A percentile compares a stretch with the other conserved stretches of the same genome.
Evolutionary conservation across 2,329 filamentous ascomycete species (phyloP).

Genomic region (Ampelomyces quisqualis): DNA sequence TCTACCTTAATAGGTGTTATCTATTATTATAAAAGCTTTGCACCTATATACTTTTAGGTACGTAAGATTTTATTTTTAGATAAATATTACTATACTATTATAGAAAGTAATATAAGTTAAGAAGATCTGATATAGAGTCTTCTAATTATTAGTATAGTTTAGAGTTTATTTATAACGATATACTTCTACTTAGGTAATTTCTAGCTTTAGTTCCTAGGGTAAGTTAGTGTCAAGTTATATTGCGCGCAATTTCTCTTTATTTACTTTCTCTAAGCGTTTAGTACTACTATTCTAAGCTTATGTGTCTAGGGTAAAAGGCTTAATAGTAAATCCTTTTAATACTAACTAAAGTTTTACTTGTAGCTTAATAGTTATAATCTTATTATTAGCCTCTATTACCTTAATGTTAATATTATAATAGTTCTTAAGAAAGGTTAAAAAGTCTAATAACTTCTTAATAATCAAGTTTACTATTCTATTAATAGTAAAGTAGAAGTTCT

Average conservation of each 20-base stretch:
- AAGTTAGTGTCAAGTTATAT: constrained; percentile 8
- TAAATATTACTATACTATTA: constrained; percentile 3
- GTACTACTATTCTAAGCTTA: too few relatives aligned
- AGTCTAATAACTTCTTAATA: constrained; percentile 1
- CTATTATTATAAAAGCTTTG: constrained; percentile 9
- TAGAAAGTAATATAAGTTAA: background rate
- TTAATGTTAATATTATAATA: constrained; percentile 4
- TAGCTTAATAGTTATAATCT: constrained; percentile 1
- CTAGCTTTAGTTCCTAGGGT: constrained; percentile 4
- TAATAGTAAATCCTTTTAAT: constrained; percentile 1
- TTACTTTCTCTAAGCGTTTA: constrained; percentile 11
- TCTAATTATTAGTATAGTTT: constrained; percentile 11
- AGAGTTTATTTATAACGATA: constrained; percentile 10
- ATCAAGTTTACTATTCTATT: constrained; percentile 2
- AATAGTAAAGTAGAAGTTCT: background rate
- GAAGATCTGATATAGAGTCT: constrained; percentile 5
- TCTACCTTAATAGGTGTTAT: constrained; percentile 3
- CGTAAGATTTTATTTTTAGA: constrained; percentile 3
- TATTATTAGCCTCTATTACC: too few relatives aligned
- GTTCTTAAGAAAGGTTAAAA: constrained; percentile 1
- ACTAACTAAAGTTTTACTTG: constrained; percentile 1
- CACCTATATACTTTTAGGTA: constrained; percentile 12
- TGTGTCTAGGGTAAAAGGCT: constrained; percentile 11
- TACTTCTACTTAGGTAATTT: constrained; percentile 5
- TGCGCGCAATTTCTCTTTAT: constrained; percentile 6